Conservation (phyloP, 208 protist species). For the Blastocrithidia nonstop region DNA sequence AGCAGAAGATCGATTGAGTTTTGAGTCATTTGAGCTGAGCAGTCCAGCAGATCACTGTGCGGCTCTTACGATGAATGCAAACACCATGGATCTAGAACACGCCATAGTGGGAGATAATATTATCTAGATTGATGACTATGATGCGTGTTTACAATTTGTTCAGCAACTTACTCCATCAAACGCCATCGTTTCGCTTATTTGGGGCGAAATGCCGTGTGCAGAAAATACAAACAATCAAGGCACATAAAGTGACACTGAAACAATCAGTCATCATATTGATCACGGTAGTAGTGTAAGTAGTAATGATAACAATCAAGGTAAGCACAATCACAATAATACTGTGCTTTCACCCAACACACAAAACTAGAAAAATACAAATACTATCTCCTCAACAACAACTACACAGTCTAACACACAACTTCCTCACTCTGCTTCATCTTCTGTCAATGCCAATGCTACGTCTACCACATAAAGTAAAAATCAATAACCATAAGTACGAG, state of each 20-base stretch:
- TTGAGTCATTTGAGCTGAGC: constrained; percentile 32
- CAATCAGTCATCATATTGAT: too few relatives aligned
- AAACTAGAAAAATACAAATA: too few relatives aligned
- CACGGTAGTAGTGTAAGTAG: background rate
- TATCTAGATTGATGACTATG: constrained; percentile 38
- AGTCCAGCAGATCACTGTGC: constrained; percentile 20
- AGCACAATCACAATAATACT: background rate
- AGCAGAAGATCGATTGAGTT: constrained; percentile 23
- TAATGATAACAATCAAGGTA: background rate
- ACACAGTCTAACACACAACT: too few relatives aligned
- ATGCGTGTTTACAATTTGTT: constrained; percentile 16
- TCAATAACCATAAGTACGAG: too few relatives aligned
- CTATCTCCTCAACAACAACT: too few relatives aligned
- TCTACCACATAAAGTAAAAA: too few relatives aligned
- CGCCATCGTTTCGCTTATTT: constrained; percentile 23
- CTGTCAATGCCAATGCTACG: too few relatives aligned
- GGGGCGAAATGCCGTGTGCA: constrained; percentile 32
- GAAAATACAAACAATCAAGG: background rate
- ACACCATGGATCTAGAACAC: constrained; percentile 24
- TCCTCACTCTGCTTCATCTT: too few relatives aligned
- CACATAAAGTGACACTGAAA: too few relatives aligned
- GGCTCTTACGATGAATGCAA: constrained; percentile 18
- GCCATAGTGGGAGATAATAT: constrained; percentile 21
- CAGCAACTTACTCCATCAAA: constrained; percentile 41
- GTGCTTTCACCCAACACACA: too few relatives aligned